Evolutionary conservation across 2,329 filamentous ascomycete species (phyloP).

Genomic region (Sclerotinia nivalis): DNA sequence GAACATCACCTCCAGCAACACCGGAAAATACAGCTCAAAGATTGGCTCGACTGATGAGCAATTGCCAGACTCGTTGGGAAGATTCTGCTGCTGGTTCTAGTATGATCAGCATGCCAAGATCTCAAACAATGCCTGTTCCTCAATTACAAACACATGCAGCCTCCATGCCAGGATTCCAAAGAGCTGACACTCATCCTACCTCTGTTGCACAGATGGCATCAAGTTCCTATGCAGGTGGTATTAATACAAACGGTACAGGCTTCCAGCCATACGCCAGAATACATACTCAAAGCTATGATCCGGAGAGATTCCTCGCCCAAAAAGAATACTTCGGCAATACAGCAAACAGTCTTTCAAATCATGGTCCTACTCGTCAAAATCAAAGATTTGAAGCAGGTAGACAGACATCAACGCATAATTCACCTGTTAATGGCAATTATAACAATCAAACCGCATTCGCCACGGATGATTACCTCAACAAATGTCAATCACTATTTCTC

Average conservation of each 20-base stretch:
- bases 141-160: slow-evolving; percentile 10
- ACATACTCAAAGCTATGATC: not conserved
- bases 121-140: slow-evolving; percentile 28
- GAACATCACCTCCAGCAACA: slow-evolving; percentile 21
- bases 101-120: slow-evolving; percentile 21
- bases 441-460: slow-evolving; percentile 5
- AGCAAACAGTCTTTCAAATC: slow-evolving; percentile 46
- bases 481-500: slow-evolving; percentile 14
- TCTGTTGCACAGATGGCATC: slow-evolving; percentile 1
- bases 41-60: slow-evolving; percentile 32
- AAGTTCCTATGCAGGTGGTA: not conserved
- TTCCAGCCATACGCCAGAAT: slow-evolving; percentile 8
- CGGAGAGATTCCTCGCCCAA: slow-evolving; percentile 7
- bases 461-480: slow-evolving; percentile 8
- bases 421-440: slow-evolving; percentile 48
- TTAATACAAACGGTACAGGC: not conserved
- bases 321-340: slow-evolving; percentile 18
- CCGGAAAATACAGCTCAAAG: slow-evolving; percentile 29
- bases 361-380: slow-evolving; percentile 51
- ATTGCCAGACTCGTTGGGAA: slow-evolving; percentile 32
- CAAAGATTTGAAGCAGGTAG: slow-evolving; percentile 61
- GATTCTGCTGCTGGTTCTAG: slow-evolving; percentile 24
- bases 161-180: slow-evolving; percentile 23
- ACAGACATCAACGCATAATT: slow-evolving; percentile 63
- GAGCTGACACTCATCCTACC: slow-evolving; percentile 31